Base-by-base conservation (phyloP, 805 yeast species). In the Candida berthetii region DNA sequence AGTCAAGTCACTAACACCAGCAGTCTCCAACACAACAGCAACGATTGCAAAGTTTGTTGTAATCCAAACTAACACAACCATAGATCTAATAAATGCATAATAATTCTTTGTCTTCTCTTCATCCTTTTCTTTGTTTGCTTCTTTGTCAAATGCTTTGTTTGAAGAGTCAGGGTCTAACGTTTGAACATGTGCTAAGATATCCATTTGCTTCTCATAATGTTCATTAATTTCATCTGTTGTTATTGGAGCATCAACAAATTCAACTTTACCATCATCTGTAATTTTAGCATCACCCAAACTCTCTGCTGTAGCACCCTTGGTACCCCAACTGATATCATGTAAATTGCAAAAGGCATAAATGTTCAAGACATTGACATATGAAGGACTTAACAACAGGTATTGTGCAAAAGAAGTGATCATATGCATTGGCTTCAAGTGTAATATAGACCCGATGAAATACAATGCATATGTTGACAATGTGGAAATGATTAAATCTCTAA, bases 261-360 rank as follows among this genome's bases (percentile, higher is more conserved):
- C 83, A 41, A 81, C 72, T 45, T 80, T 79, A 50, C 85, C 88
- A 42, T 74, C 79, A 40, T 69, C 74, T 32, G 74, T 71, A 3
- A 86, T 72, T 53, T 82, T 85, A 19, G 96, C 96, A 36, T 82
- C 80, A 45, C 97, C 98, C 53, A 93, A 71, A 76, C 95, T 64
- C 69, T 76, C 57, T 69, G 78, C 58, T 36, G 78, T 73, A 39
- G 82, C 87, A 37, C 96, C 96, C 61, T 90, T 87, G 4, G 96
- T 91, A 60, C 98, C 98, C 98, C 98, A 91, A 7, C 96, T 85
- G 37, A 91, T 81, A 68, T 91, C 99, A 61, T 91, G 96, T 46
- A 91, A 83, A 63, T 91, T 91, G 69, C 97, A 90, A 61, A 91
- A 90, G 3, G 98, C 96, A 64, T 91, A 91, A 46, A 91, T 91